Conservation (phyloP, 2,329 filamentous ascomycete species). For the Huntiella abstrusa region DNA sequence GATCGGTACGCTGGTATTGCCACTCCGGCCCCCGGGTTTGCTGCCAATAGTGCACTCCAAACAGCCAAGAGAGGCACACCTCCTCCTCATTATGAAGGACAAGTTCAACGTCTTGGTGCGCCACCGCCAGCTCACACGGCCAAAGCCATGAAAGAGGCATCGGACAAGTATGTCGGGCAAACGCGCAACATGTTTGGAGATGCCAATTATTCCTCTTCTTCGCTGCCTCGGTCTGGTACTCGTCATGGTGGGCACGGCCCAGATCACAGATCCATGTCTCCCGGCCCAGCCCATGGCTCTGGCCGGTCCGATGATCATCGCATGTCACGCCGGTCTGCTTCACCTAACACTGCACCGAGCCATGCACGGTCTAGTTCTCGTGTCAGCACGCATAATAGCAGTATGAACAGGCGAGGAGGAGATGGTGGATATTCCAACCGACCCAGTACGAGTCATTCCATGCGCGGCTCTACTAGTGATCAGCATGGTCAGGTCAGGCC, state of each 20-base stretch:
- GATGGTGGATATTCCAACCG: constrained; percentile 30
- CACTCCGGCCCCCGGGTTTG: constrained; percentile 48
- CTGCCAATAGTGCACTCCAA: constrained; percentile 23
- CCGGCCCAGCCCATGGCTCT: constrained; percentile 33
- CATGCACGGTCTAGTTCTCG: constrained; percentile 8
- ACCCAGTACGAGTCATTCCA: constrained; percentile 26
- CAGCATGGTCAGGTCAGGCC: constrained; percentile 20
- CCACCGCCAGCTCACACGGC: constrained; percentile 85
- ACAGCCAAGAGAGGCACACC: constrained; percentile 54
- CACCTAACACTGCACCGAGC: constrained; percentile 4
- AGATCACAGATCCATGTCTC: constrained; percentile 43
- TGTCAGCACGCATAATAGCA: constrained; percentile 18
- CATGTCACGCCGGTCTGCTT: constrained; percentile 6
- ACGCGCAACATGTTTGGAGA: constrained; percentile 58
- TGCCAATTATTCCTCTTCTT: constrained; percentile 7
- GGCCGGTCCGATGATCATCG: constrained; percentile 5
- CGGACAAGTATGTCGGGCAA: constrained; percentile 70
- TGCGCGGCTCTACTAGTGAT: constrained; percentile 29
- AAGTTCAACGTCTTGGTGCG: constrained; percentile 62
- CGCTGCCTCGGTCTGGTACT: constrained; percentile 22
- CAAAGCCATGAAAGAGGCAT: constrained; percentile 87
- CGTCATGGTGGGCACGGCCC: constrained; percentile 41
- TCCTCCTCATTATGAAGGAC: constrained; percentile 69
- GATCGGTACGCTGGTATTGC: constrained; percentile 88
- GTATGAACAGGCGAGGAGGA: constrained; percentile 26